These are phyloP conservation scores for Graphilbum fragrans DNA, from an alignment of 2,329 filamentous ascomycete species.

Conservation along the genomic window DNA sequence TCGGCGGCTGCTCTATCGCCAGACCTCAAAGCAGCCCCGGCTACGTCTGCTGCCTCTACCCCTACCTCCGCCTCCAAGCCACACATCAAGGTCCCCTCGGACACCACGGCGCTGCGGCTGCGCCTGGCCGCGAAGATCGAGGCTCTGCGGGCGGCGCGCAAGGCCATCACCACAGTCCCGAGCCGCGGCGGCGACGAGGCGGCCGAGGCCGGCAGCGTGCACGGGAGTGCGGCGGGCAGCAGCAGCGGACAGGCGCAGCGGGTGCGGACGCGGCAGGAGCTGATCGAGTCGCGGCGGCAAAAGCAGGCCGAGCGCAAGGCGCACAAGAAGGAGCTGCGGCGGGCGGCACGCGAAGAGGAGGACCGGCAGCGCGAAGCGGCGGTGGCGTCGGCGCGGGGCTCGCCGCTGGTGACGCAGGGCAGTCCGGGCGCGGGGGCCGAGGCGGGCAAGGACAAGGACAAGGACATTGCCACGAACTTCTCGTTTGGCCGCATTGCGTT, in stretches of 20 bases:
- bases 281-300: constrained; percentile 77
- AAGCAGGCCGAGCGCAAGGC: constrained; percentile 81
- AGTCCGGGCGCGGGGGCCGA: constrained; percentile 43
- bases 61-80: constrained; percentile 43
- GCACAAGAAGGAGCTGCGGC: constrained; percentile 76
- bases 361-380: constrained; percentile 53
- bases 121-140: constrained; percentile 76
- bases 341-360: constrained; percentile 69
- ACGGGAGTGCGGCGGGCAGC: not conserved
- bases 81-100: constrained; percentile 53
- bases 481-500: constrained; percentile 89
- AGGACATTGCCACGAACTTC: constrained; percentile 50
- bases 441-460: constrained; percentile 37
- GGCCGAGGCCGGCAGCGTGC: not conserved
- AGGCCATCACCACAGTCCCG: constrained; percentile 47
- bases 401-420: constrained; percentile 26
- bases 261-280: constrained; percentile 76
- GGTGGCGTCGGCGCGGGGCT: constrained; percentile 46
- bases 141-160: constrained; percentile 70
- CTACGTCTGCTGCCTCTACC: constrained; percentile 51
- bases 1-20: constrained; percentile 44
- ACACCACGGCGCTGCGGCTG: constrained; percentile 62
- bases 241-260: constrained; percentile 44
- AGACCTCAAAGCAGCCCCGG: constrained; percentile 31
- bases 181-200: not conserved